Conservation (phyloP, 2,329 filamentous ascomycete species). For the Fusarium humuli region DNA sequence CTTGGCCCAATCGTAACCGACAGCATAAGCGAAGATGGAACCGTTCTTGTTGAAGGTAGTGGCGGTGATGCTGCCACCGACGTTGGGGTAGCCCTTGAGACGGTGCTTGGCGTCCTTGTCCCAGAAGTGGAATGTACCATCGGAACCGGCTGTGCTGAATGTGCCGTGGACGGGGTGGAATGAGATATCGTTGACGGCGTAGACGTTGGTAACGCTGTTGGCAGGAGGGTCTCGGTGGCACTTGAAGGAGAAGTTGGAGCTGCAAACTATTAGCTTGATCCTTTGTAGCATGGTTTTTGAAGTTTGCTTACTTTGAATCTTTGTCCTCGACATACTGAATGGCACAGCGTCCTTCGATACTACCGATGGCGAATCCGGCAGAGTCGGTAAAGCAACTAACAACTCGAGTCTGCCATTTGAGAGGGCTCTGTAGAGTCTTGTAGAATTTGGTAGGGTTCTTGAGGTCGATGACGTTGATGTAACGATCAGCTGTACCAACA, state of each 20-base stretch:
- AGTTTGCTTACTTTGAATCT: constrained; percentile 76
- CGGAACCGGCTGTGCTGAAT: constrained; percentile 95
- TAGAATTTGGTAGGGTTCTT: constrained; percentile 90
- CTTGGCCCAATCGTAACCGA: constrained; percentile 99
- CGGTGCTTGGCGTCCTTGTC: constrained; percentile 92
- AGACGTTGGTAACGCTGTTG: constrained; percentile 86
- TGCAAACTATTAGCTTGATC: constrained; percentile 48
- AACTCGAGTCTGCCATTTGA: constrained; percentile 98
- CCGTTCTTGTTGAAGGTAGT: constrained; percentile 93
- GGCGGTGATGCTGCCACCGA: constrained; percentile 87
- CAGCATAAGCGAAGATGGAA: constrained; percentile 85
- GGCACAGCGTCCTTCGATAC: constrained; percentile 95
- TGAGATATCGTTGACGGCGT: constrained; percentile 95
- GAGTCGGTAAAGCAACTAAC: constrained; percentile 96
- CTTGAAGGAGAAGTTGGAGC: constrained; percentile 98
- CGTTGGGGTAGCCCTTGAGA: constrained; percentile 86
- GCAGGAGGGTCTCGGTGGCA: constrained; percentile 88
- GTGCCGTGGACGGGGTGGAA: constrained; percentile 98
- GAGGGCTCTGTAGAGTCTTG: constrained; percentile 93
- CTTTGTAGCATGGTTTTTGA: not conserved
- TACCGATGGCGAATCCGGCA: constrained; percentile 92
- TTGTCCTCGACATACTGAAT: constrained; percentile 99
- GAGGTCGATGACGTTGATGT: constrained; percentile 95
- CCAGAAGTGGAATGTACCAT: constrained; percentile 98
- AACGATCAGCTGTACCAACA: constrained; percentile 91